These are phyloP conservation scores for Stellera chamaejasme DNA, from an alignment of 345 rosid genomes.

Conservation along the genomic window DNA sequence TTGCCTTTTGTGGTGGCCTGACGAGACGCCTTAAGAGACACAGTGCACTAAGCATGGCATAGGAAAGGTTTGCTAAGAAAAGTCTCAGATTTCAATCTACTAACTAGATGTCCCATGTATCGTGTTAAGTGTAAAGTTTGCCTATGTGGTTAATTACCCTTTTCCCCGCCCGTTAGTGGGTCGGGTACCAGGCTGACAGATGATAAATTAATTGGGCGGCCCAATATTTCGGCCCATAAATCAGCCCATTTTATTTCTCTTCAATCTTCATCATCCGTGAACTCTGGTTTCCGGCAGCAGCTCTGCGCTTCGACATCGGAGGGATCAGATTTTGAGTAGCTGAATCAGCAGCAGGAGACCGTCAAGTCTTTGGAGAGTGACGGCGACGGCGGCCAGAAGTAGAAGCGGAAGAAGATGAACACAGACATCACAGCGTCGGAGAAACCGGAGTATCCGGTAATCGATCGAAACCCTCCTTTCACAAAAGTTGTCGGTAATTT, in stretches of 20 bases:
- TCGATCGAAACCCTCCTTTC: conserved; percentile 78
- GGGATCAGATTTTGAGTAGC: neutral
- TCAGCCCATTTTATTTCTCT: conserved; percentile 13
- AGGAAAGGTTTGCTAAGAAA: too few species aligned
- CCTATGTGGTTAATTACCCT: too few species aligned
- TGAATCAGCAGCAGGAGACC: conserved; percentile 4
- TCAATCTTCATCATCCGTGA: neutral
- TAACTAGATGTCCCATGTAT: too few species aligned
- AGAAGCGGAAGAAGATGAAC: conserved; percentile 44
- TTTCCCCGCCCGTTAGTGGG: too few species aligned
- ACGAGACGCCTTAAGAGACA: too few species aligned
- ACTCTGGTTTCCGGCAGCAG: neutral
- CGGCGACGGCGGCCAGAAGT: neutral
- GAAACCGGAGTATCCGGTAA: conserved; percentile 82
- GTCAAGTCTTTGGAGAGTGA: neutral
- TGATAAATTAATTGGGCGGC: too few species aligned
- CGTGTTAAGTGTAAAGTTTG: too few species aligned
- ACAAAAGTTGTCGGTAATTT: conserved; percentile 80
- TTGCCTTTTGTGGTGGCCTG: too few species aligned
- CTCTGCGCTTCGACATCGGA: neutral
- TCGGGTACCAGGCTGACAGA: too few species aligned
- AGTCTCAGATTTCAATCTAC: too few species aligned
- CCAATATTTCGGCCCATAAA: neutral
- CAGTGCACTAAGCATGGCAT: too few species aligned
- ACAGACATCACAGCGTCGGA: conserved; percentile 91